phyloP scores from a whole-genome alignment of 495 filamentous ascomycete species.

The Hyaloscypha finlandica region DNA sequence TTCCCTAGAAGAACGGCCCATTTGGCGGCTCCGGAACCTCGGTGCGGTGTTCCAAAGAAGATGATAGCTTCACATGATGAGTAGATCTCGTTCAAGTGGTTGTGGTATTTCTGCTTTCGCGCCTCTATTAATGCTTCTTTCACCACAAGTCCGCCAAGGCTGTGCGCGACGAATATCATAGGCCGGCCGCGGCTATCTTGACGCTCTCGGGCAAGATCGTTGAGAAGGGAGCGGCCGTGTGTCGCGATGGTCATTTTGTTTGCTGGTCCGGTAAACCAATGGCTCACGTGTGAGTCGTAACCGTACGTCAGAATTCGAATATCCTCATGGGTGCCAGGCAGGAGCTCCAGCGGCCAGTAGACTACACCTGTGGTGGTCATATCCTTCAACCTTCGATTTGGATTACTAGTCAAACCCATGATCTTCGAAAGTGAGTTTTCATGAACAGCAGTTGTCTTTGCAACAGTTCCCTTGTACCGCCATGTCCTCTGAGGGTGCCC shows the following conservation, averaged over 20 bases:
- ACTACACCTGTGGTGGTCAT: conserved; percentile 8
- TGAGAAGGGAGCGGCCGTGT: conserved; percentile 1
- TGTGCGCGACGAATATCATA: too few species aligned
- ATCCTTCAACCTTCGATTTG: neutral
- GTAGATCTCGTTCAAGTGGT: conserved; percentile 5
- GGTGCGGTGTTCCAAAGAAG: conserved; percentile 8
- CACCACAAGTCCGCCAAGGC: too few species aligned
- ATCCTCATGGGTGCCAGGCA: conserved; percentile 34
- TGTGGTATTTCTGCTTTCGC: too few species aligned
- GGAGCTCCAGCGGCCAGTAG: conserved; percentile 38
- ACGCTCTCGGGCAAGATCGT: neutral
- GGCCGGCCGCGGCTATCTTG: too few species aligned
- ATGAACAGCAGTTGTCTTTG: neutral
- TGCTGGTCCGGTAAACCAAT: conserved; percentile 24
- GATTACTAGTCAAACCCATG: neutral
- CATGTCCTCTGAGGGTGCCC: conserved; percentile 33
- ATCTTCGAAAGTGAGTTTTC: too few species aligned
- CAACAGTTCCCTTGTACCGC: neutral
- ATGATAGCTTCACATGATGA: conserved; percentile 3
- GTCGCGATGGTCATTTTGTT: conserved; percentile 12
- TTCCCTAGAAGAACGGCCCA: too few species aligned
- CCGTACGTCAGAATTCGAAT: conserved; percentile 40
- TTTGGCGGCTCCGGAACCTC: neutral
- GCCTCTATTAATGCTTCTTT: neutral
- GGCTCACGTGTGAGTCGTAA: conserved; percentile 40